These are phyloP conservation scores for Tolypocladium sp. DNA, from an alignment of 2,329 filamentous ascomycete genomes.

Conservation along the genomic window DNA sequence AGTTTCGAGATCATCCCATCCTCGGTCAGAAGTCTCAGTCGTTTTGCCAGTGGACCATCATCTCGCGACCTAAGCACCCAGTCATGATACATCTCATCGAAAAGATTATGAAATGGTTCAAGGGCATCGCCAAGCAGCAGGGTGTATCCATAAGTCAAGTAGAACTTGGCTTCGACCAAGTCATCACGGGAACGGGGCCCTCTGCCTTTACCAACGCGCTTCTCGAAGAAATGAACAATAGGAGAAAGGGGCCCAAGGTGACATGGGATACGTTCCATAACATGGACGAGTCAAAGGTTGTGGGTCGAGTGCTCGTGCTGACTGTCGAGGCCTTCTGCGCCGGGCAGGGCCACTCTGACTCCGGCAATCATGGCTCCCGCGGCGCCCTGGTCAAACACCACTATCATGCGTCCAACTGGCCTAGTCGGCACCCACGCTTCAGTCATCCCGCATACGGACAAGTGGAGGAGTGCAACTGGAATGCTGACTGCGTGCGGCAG, in stretches of 20 bases:
- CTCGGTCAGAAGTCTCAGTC: constrained; percentile 59
- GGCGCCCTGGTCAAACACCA: constrained; percentile 63
- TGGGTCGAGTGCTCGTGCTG: constrained; percentile 56
- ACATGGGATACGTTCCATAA: constrained; percentile 59
- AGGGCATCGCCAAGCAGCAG: constrained; percentile 49
- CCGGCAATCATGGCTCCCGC: constrained; percentile 58
- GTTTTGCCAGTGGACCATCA: constrained; percentile 70
- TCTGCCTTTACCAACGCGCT: constrained; percentile 61
- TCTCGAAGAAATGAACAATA: constrained; percentile 51
- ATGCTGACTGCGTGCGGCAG: constrained; percentile 49
- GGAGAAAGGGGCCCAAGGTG: constrained; percentile 27
- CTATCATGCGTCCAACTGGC: constrained; percentile 68
- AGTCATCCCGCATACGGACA: constrained; percentile 61
- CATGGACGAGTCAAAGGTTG: constrained; percentile 54
- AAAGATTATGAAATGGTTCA: constrained; percentile 59
- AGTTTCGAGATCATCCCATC: constrained; percentile 53
- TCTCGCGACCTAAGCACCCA: constrained; percentile 56
- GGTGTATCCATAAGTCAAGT: constrained; percentile 49
- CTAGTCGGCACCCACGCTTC: constrained; percentile 54
- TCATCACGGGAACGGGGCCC: constrained; percentile 64
- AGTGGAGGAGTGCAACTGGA: constrained; percentile 65
- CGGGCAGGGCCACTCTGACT: constrained; percentile 64
- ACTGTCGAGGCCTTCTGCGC: constrained; percentile 66
- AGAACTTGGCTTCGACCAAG: constrained; percentile 61
- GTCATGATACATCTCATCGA: constrained; percentile 62